Evolutionary conservation across 306 rosid species (phyloP), one percentile per base, ranked within the genome.

Genomic region (Rubus idaeus): DNA sequence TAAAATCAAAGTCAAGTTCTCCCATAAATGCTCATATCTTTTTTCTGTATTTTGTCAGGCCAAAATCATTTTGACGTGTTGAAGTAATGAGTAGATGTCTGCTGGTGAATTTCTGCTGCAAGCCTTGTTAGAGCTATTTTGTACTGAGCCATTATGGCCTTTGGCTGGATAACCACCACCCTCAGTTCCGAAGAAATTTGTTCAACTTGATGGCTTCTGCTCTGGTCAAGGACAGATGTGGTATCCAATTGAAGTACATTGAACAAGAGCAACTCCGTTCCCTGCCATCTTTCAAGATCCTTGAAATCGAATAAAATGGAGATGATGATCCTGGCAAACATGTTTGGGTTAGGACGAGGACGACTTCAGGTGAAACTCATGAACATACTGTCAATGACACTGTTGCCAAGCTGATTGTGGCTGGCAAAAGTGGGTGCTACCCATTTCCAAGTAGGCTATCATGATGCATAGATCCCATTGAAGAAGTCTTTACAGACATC

Each of bases 1-100:
- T 23, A 21, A 10, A 21, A 68, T 23, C 67, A 46, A 65, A 50
- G 20, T 23, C 16, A 37, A 52, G 40, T 20, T 56, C 83, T 81
- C 50, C 75, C 69, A 39, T 23, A 42, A 56, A 77, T 46, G 77
- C 62, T 81, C 46, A 71, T 76, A 58, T 81, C 47, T 47, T 77
- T 8, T 68, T 66, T 68, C 40, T 58, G 44, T 70, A 68, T 82
- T 75, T 78, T 86, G 80, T 57, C 72, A 91, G 98, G 92, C 73
- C 87, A 77, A 84, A 83, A 73, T 81, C 90, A 87, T 81, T 75
- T 67, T 60, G 91, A 86, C 37, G 58, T 69, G 68, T 42, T 79
- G 80, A 86, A 83, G 85, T 85, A 80, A 69, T 90, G 84, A 91
- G 44, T 61, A 60, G 70, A 77, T 62, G 60, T 57, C 39, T 53